Percentiles rank a stretch among this genome's conserved stretches.
These are phyloP conservation scores for Colletotrichum tabaci DNA, from an alignment of 2,329 filamentous ascomycete species.

Conservation along the genomic window DNA sequence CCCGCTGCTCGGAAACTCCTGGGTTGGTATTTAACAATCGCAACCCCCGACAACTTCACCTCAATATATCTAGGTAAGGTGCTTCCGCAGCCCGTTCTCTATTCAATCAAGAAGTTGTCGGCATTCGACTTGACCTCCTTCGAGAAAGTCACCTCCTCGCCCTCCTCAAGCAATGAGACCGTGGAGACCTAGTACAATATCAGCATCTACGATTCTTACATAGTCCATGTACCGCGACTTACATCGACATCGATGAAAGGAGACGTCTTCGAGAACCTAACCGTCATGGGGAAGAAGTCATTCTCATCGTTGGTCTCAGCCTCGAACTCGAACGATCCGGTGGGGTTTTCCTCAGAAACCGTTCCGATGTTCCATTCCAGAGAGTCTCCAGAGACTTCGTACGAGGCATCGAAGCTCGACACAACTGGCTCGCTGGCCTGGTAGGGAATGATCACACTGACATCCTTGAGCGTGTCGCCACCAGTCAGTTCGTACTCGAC, in stretches of 20 bases:
- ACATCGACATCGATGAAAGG: constrained; percentile 96
- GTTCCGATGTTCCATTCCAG: constrained; percentile 94
- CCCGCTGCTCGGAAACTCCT: constrained; percentile 40
- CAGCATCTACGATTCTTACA: background rate
- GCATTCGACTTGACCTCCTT: constrained; percentile 85
- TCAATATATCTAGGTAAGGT: constrained; percentile 23
- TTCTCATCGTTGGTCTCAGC: constrained; percentile 88
- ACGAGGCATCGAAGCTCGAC: constrained; percentile 93
- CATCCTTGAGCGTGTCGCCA: constrained; percentile 83
- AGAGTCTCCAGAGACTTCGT: constrained; percentile 93
- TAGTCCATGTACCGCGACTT: constrained; percentile 58
- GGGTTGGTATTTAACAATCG: constrained; percentile 32
- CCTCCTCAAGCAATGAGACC: constrained; percentile 80
- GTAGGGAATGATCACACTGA: constrained; percentile 91
- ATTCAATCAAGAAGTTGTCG: constrained; percentile 84
- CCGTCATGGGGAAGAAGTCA: constrained; percentile 98
- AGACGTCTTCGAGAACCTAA: constrained; percentile 87
- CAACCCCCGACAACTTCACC: constrained; percentile 14
- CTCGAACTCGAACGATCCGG: constrained; percentile 95
- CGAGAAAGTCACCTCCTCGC: constrained; percentile 85
- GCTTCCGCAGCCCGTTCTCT: constrained; percentile 50
- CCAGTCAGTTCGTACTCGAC: constrained; percentile 96
- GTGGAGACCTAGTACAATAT: constrained; percentile 67
- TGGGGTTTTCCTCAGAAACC: constrained; percentile 85
- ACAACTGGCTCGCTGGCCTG: constrained; percentile 87